Percentiles rank a stretch among this genome's conserved stretches.
Evolutionary conservation across 2,329 filamentous ascomycete genomes (phyloP).

Genomic region (Scedosporium dehoogii): DNA sequence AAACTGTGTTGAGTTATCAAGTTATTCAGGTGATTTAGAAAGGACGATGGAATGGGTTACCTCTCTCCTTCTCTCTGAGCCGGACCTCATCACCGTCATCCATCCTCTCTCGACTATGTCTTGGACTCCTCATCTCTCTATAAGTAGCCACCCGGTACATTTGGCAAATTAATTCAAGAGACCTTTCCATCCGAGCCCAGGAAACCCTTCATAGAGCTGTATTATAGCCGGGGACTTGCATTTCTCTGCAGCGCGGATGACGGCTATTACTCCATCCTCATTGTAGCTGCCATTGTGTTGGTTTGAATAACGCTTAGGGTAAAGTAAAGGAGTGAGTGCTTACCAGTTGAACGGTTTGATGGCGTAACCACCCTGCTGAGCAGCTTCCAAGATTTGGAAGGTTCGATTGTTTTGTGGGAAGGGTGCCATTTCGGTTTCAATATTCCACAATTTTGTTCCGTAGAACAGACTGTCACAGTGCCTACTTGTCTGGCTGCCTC

Average conservation of each 20-base stretch:
- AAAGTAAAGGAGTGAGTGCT: neutral
- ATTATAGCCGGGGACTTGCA: conserved; percentile 52
- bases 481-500: too few relatives aligned
- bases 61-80: too few relatives aligned
- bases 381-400: conserved; percentile 33
- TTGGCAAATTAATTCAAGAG: neutral
- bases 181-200: neutral
- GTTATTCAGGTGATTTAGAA: too few relatives aligned
- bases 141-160: too few relatives aligned
- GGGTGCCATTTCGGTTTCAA: too few relatives aligned
- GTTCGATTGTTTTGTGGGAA: conserved; percentile 13
- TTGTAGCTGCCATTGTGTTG: conserved; percentile 34
- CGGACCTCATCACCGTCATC: too few relatives aligned
- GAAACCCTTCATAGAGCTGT: conserved; percentile 30
- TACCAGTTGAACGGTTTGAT: conserved; percentile 34
- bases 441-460: too few relatives aligned
- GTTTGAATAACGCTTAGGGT: neutral
- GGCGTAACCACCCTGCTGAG: conserved; percentile 34
- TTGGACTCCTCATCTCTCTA: too few relatives aligned
- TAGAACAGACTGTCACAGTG: too few relatives aligned
- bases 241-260: conserved; percentile 49
- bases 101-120: too few relatives aligned
- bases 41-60: too few relatives aligned
- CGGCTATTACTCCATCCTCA: conserved; percentile 51
- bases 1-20: too few relatives aligned